Base-by-base conservation (phyloP, 2,329 filamentous ascomycete species). In the Paraphoma sp. region DNA sequence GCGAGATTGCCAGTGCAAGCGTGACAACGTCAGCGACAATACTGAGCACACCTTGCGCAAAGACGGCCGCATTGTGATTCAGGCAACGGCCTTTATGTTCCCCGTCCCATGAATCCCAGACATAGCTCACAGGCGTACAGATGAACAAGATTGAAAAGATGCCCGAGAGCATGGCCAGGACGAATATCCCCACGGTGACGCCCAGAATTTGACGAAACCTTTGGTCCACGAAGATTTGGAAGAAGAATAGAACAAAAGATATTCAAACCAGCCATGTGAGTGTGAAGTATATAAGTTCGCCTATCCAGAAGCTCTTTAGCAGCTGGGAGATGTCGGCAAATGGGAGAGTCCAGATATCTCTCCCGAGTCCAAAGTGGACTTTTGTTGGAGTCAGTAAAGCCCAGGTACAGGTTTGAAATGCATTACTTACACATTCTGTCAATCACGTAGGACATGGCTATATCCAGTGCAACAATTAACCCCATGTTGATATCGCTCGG, bases 331-430 rank as follows among this genome's bases (percentile, higher is more conserved):
- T 36, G 16, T 76, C 63, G 0, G 72, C 64, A 0, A 69, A 59
- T 0, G 71, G 56, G 3, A 84, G 55, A 0, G 80, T 81, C 82
- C 82, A 84, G 18, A 83, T 74, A 49, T 85, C 82, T 11, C 67
- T 75, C 3, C 82, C 81, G 8, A 83, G 67, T 0, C 82, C 82
- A 42, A 23, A 4, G n/a, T n/a, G n/a, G n/a, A n/a, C n/a, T n/a
- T 10, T 16, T 44, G 4, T 9, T 6, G 16, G 12, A 23, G 17
- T 44, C 33, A 38, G 33, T n/a, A n/a, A n/a, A n/a, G n/a, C n/a
- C n/a, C n/a, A n/a, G n/a, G n/a, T n/a, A n/a, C n/a, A n/a, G n/a
- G n/a, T n/a, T n/a, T n/a, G n/a, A n/a, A n/a, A n/a, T n/a, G n/a
- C n/a, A n/a, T n/a, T n/a, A 38, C n/a, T 38, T 6, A 38, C 33